phyloP scores from a whole-genome alignment of 2,329 filamentous ascomycete species.

The Zymoseptoria brevis region DNA sequence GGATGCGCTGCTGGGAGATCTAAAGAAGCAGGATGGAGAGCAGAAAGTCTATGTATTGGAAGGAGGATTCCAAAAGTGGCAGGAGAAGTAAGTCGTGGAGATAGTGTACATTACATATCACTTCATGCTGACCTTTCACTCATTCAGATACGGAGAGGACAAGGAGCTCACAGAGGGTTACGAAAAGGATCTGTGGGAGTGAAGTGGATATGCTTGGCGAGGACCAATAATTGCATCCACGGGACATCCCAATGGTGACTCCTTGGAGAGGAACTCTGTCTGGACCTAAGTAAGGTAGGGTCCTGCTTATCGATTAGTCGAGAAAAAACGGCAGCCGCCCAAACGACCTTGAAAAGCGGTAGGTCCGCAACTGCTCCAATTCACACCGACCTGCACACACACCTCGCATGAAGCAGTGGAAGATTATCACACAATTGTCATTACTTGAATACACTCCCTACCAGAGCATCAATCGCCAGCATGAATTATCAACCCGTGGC shows the following conservation, averaged over 20 bases:
- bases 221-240: neutral
- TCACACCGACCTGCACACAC: neutral
- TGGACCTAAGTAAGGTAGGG: neutral
- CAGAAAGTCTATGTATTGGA: slow-evolving; percentile 79
- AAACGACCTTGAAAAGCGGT: neutral
- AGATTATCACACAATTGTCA: neutral
- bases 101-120: neutral
- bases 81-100: slow-evolving; percentile 52
- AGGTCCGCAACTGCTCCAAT: neutral
- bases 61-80: slow-evolving; percentile 80
- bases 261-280: neutral
- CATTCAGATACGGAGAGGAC: slow-evolving; percentile 59
- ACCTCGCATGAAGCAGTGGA: neutral
- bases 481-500: neutral
- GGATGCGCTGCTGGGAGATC: slow-evolving; percentile 42
- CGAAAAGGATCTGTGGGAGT: slow-evolving; percentile 72
- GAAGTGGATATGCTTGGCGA: slow-evolving; percentile 9
- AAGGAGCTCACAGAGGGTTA: slow-evolving; percentile 75
- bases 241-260: neutral
- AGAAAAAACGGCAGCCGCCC: neutral
- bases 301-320: neutral
- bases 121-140: slow-evolving; percentile 1
- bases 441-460: neutral
- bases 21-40: slow-evolving; percentile 23
- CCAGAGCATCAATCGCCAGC: neutral